Conservation (phyloP, 768 basidiomycete genomes). For the Coprinopsis cinerea region DNA sequence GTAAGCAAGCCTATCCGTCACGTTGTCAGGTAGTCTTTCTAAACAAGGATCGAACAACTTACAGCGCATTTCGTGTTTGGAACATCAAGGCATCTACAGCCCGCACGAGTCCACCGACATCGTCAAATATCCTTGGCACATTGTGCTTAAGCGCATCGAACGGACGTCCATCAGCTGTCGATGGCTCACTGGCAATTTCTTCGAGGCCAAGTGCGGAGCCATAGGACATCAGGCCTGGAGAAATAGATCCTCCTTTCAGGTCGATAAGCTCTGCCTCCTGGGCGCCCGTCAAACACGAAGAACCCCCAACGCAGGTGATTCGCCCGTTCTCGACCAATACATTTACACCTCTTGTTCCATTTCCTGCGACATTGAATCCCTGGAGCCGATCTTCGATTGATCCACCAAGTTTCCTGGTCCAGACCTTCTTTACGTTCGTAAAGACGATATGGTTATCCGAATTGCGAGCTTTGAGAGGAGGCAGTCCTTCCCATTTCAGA, state of each 20-base stretch:
- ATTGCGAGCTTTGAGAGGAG: constrained; percentile 45
- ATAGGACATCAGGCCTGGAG: constrained; percentile 59
- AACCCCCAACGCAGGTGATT: constrained; percentile 47
- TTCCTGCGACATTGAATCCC: constrained; percentile 12
- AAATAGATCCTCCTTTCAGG: constrained; percentile 61
- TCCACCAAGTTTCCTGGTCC: constrained; percentile 26
- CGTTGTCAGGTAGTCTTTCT: constrained; percentile 1
- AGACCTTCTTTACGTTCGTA: constrained; percentile 57
- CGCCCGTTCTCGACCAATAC: constrained; percentile 46
- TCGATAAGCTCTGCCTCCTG: constrained; percentile 38
- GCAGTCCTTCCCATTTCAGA: constrained; percentile 62
- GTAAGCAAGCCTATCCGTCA: constrained; percentile 47
- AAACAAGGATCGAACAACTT: constrained; percentile 23
- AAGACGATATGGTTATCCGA: constrained; percentile 43
- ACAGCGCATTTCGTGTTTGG: constrained; percentile 69
- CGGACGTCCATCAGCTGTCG: constrained; percentile 57
- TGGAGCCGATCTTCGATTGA: constrained; percentile 25
- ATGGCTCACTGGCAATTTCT: constrained; percentile 67
- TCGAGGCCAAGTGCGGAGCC: constrained; percentile 71
- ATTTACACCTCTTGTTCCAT: constrained; percentile 17
- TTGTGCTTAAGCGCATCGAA: constrained; percentile 49
- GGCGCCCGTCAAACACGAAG: constrained; percentile 21
- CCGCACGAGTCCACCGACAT: constrained; percentile 48
- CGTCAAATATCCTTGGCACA: constrained; percentile 39
- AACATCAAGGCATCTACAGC: constrained; percentile 72